These are phyloP conservation scores for Lithospermum erythrorhizon DNA, from an alignment of 257 asterid species.

Conservation along the genomic window DNA sequence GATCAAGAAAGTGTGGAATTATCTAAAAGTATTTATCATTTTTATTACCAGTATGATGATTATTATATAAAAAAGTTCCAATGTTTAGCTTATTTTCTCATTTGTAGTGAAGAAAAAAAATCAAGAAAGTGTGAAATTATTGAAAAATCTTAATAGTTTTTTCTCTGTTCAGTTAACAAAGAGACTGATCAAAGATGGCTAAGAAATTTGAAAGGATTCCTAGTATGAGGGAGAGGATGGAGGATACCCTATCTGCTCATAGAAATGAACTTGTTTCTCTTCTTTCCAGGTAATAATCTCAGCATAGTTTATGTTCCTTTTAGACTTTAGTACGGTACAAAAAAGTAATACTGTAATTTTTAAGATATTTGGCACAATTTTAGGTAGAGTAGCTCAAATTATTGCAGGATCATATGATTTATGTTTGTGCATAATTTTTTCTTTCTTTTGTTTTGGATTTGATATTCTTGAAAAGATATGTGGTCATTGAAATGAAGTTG, in stretches of 20 bases:
- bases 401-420: not conserved
- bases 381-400: not conserved
- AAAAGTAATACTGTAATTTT: not conserved
- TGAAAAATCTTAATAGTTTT: not conserved
- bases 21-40: no score
- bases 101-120: not conserved
- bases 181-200: conserved; percentile 28
- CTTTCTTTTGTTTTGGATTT: not conserved
- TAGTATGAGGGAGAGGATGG: conserved; percentile 84
- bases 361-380: not conserved
- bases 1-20: no score
- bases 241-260: conserved; percentile 84
- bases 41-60: no score
- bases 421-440: not conserved
- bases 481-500: no score
- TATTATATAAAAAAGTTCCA: no score
- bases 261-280: conserved; percentile 86
- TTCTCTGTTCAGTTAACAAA: not conserved
- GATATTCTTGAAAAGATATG: no score
- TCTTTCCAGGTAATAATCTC: conserved; percentile 46
- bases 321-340: not conserved
- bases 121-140: not conserved
- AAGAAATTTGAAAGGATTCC: conserved; percentile 45
- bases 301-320: not conserved
- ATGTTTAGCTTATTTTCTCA: not conserved